Base-by-base conservation (phyloP, 768 basidiomycete species). In the Leccinum olivaceopallidum region DNA sequence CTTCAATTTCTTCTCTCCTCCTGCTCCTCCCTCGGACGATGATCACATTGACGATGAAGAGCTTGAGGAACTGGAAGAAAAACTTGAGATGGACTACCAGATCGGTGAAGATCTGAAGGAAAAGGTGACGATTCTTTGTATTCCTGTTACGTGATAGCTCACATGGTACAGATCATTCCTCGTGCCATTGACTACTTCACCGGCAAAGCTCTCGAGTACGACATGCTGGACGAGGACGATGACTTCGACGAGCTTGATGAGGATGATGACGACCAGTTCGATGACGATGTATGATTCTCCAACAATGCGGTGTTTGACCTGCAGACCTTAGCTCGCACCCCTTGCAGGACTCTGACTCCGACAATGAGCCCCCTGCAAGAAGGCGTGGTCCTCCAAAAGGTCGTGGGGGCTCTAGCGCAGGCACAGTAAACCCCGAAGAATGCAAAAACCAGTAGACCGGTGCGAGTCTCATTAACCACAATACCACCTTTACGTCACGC, bases 101-200 rank as follows among this genome's bases (percentile, higher is more conserved):
- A 89, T 99, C 67, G 95, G 96, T 49, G 96, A 98, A 80, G 95
- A 98, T 78, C 79, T 98, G 68, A 98, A 98, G 78, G 96, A 98
- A 74, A 92, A 95, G 82, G 92, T 91, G 6, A 77, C 72, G n/a
- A 51, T 39, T 6, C 32, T 20, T 51, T 18, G 16, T 39, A 42
- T 30, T 20, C 47, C 22, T 22, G 1, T 18, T 16, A 10, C 18
- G 34, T 6, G 4, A 22, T 42, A 28, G n/a, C 55, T 64, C 56
- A 63, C 6, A 39, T 48, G 1, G 56, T 22, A 26, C 65, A 96
- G 93, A 83, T 98, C 71, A 93, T 99, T 61, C 95, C 96, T 57
- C 91, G 91, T 63, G 96, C 95, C 13, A 79, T 98, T 60, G 97
- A 98, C 77, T 98, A 90, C 81, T 99, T 99, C 80, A 97, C 95